Percentiles rank a stretch among this genome's conserved stretches.
These are phyloP conservation scores for Blastocystis sp. DNA, from an alignment of 352 stramenopile species.

Conservation along the genomic window DNA sequence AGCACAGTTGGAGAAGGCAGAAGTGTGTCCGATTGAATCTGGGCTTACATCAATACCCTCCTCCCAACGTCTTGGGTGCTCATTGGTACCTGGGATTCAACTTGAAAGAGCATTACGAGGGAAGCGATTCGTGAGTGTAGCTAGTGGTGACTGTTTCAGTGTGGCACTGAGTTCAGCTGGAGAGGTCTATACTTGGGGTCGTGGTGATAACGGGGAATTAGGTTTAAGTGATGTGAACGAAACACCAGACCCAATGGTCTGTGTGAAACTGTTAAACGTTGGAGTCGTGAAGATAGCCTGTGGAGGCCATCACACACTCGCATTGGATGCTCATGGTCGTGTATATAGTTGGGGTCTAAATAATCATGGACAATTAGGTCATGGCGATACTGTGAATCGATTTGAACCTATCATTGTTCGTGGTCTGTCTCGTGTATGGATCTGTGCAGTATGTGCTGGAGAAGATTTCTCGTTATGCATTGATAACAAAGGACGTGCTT, in stretches of 20 bases:
- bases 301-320: background rate
- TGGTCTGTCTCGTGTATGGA: background rate
- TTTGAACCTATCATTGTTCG: background rate
- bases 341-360: slow-evolving; percentile 68
- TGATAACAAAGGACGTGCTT: background rate
- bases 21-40: background rate
- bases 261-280: background rate
- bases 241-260: background rate
- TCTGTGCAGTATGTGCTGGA: background rate
- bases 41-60: background rate
- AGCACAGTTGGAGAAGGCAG: background rate
- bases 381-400: background rate
- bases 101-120: background rate
- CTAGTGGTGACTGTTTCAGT: background rate
- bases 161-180: slow-evolving; percentile 16
- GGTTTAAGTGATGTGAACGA: slow-evolving; percentile 3
- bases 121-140: background rate
- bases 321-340: slow-evolving; percentile 11
- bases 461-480: background rate
- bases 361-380: slow-evolving; percentile 6
- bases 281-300: slow-evolving; percentile 33
- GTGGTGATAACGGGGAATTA: background rate
- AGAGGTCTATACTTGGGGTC: slow-evolving; percentile 42
- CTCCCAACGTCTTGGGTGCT: background rate
- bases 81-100: background rate